Evolutionary conservation across 1,284 basidiomycete genomes (phyloP).

Genomic region (Sporisorium exsertum): DNA sequence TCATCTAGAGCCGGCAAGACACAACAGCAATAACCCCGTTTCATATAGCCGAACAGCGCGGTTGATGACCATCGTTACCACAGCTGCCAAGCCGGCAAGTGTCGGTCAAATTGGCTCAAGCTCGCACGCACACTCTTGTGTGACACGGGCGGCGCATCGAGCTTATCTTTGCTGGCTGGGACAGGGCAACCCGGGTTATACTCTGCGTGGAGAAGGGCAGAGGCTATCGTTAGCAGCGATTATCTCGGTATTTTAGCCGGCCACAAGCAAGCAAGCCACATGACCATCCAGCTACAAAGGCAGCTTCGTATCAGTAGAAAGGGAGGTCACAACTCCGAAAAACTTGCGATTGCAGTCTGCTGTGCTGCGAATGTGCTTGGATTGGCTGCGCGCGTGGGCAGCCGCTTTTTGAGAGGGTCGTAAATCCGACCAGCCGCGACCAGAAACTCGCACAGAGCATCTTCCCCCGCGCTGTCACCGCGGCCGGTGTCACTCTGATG

Average conservation of each 20-base stretch:
- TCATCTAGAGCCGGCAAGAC: too few relatives aligned
- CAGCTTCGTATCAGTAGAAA: neutral
- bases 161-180: conserved; percentile 9
- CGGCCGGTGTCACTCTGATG: neutral
- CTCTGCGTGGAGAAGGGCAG: neutral
- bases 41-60: conserved; percentile 4
- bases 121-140: neutral
- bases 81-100: neutral
- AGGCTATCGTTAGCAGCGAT: neutral
- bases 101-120: conserved; percentile 10
- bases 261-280: neutral
- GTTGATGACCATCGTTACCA: neutral
- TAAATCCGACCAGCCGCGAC: conserved; percentile 2
- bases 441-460: neutral
- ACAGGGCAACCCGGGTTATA: neutral
- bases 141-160: neutral
- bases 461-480: conserved; percentile 2
- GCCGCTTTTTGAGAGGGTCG: neutral
- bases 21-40: neutral
- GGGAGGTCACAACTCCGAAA: conserved; percentile 8
- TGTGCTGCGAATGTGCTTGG: too few relatives aligned
- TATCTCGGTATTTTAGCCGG: conserved; percentile 12
- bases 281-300: neutral
- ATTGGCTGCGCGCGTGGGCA: neutral
- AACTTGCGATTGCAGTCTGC: too few relatives aligned